Evolutionary conservation across 768 basidiomycete genomes (phyloP).

Genomic region (Termitomyces sp.): DNA sequence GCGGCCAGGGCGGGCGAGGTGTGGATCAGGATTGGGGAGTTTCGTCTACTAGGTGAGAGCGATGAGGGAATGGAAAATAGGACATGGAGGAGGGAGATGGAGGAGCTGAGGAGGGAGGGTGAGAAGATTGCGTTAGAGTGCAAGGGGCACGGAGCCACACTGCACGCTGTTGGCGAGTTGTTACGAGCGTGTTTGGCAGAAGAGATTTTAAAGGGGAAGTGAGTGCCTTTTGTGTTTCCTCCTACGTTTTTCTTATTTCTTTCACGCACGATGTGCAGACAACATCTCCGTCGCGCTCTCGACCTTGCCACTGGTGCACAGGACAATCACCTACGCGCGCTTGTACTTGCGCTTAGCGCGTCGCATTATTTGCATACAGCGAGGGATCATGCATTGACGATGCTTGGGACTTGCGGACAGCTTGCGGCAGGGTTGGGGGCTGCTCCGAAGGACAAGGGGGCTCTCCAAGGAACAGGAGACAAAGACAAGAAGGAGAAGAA

Average conservation of each 20-base stretch:
- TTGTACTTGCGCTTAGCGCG: slow-evolving; percentile 61
- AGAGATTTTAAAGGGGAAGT: slow-evolving; percentile 64
- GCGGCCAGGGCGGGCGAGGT: slow-evolving; percentile 50
- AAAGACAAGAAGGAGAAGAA: background rate
- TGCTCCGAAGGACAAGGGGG: slow-evolving; percentile 6
- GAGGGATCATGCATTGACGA: slow-evolving; percentile 58
- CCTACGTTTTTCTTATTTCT: slow-evolving; percentile 1
- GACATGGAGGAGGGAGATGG: slow-evolving; percentile 16
- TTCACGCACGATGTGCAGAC: slow-evolving; percentile 26
- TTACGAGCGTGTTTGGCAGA: slow-evolving; percentile 45
- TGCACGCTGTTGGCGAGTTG: slow-evolving; percentile 50
- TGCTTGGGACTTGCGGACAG: slow-evolving; percentile 63
- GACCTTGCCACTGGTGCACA: slow-evolving; percentile 48
- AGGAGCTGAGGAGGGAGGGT: slow-evolving; percentile 25
- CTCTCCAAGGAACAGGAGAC: background rate
- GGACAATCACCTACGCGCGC: slow-evolving; percentile 70
- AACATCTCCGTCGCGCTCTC: slow-evolving; percentile 55
- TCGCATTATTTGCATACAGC: slow-evolving; percentile 71
- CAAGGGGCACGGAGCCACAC: slow-evolving; percentile 44
- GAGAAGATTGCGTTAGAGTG: slow-evolving; percentile 38
- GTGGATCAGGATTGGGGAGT: slow-evolving; percentile 40
- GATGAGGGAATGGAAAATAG: slow-evolving; percentile 12
- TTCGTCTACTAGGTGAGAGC: slow-evolving; percentile 12
- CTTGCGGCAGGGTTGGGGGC: slow-evolving; percentile 69
- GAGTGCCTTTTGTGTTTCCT: slow-evolving; percentile 18